Evolutionary conservation across 2,329 filamentous ascomycete genomes (phyloP).

Genomic region (Aspergillus sp.): DNA sequence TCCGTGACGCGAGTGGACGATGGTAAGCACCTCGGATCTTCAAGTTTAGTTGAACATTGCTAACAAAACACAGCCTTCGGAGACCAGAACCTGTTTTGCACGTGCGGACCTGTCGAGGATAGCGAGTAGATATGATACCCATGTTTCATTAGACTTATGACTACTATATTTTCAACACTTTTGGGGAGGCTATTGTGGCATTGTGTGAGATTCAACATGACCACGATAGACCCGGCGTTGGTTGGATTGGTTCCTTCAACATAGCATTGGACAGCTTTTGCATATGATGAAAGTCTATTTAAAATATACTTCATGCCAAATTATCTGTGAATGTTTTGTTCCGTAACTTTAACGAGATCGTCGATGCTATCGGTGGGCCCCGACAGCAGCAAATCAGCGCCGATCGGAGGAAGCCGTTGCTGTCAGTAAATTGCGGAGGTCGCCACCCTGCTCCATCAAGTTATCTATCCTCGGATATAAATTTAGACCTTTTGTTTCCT

Average conservation of each 20-base stretch:
- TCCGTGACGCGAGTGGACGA: conserved; percentile 83
- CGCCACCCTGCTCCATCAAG: not conserved
- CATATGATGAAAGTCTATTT: not conserved
- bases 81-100: conserved; percentile 92
- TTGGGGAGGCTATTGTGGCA: conserved; percentile 13
- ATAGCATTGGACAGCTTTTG: not conserved
- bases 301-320: not conserved
- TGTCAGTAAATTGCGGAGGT: conserved; percentile 8
- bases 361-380: not conserved
- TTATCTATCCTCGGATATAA: not conserved
- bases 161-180: conserved; percentile 21
- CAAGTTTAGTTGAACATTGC: conserved; percentile 3
- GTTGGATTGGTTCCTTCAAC: not conserved
- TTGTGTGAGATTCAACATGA: conserved; percentile 32
- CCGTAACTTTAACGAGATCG: too few species aligned
- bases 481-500: too few species aligned
- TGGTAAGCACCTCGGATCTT: conserved; percentile 56
- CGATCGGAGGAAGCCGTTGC: conserved; percentile 28
- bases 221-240: conserved; percentile 23
- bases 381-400: not conserved
- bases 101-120: conserved; percentile 78
- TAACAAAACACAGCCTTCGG: conserved; percentile 66
- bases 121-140: conserved; percentile 43
- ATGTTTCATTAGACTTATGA: conserved; percentile 24
- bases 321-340: too few species aligned